These are phyloP conservation scores for Hypoxylon sp. DNA, from an alignment of 2,329 filamentous ascomycete genomes.

Conservation along the genomic window DNA sequence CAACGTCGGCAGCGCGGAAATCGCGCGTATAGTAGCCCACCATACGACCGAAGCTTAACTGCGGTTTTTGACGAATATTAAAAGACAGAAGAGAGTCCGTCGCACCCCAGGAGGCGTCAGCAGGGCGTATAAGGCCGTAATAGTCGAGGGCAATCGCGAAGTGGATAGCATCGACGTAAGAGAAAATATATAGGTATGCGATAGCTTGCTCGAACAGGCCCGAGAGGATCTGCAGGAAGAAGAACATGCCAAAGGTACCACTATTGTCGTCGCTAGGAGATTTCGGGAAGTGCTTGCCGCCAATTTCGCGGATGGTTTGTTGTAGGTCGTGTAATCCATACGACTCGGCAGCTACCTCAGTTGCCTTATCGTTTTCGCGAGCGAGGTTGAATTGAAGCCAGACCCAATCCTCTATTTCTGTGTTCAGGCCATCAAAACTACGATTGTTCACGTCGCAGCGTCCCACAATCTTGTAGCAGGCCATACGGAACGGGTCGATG, in stretches of 20 bases:
- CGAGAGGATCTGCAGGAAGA: constrained; percentile 90
- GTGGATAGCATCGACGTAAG: constrained; percentile 94
- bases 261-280: constrained; percentile 79
- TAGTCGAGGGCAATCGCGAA: constrained; percentile 91
- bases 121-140: constrained; percentile 90
- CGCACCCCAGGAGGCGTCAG: constrained; percentile 81
- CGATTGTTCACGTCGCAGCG: constrained; percentile 78
- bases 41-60: constrained; percentile 95
- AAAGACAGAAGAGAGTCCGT: constrained; percentile 78
- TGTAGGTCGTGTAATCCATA: constrained; percentile 79
- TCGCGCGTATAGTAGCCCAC: constrained; percentile 96
- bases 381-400: constrained; percentile 81
- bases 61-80: constrained; percentile 78
- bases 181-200: constrained; percentile 90
- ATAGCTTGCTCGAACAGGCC: constrained; percentile 96
- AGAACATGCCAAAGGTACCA: constrained; percentile 89
- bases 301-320: constrained; percentile 87
- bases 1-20: constrained; percentile 91
- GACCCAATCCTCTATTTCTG: constrained; percentile 78
- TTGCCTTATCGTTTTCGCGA: constrained; percentile 73
- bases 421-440: constrained; percentile 73
- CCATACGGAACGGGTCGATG: constrained; percentile 94
- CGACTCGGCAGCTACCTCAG: constrained; percentile 76
- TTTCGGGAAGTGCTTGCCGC: constrained; percentile 90
- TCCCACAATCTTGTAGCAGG: constrained; percentile 97